phyloP scores from a whole-genome alignment of 108 stramenopile species.

The Nannochloropsis gaditana region DNA sequence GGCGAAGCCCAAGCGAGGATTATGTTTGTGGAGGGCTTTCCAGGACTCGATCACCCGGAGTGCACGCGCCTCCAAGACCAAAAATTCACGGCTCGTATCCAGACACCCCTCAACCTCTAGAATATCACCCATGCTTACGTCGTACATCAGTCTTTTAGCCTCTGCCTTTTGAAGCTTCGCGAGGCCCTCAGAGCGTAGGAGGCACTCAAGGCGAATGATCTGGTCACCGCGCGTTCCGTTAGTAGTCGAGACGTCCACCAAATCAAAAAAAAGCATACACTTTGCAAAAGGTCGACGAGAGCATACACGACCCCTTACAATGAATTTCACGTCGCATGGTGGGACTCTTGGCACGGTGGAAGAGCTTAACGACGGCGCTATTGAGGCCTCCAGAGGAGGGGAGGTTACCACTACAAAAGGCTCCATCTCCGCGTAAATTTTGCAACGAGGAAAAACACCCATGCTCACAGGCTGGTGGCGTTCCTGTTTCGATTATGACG shows the following conservation, averaged over 20 bases:
- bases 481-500: too few species aligned
- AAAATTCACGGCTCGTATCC: background rate
- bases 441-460: background rate
- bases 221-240: slow-evolving; percentile 11
- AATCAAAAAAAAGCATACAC: slow-evolving; percentile 13
- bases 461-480: background rate
- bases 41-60: slow-evolving; percentile 9
- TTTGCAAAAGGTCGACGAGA: background rate
- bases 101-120: background rate
- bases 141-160: background rate
- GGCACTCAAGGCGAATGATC: background rate
- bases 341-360: background rate
- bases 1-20: background rate
- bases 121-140: background rate
- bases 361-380: background rate
- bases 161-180: background rate
- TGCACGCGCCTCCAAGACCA: background rate
- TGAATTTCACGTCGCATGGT: background rate
- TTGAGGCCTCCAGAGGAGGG: background rate
- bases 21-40: background rate
- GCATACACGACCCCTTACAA: background rate
- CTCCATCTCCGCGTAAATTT: background rate
- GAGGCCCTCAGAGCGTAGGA: background rate
- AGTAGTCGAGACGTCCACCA: background rate
- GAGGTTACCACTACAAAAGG: background rate